Conservation (phyloP, 1,139 yeast genomes). For the Suhomyces panamericanus region DNA sequence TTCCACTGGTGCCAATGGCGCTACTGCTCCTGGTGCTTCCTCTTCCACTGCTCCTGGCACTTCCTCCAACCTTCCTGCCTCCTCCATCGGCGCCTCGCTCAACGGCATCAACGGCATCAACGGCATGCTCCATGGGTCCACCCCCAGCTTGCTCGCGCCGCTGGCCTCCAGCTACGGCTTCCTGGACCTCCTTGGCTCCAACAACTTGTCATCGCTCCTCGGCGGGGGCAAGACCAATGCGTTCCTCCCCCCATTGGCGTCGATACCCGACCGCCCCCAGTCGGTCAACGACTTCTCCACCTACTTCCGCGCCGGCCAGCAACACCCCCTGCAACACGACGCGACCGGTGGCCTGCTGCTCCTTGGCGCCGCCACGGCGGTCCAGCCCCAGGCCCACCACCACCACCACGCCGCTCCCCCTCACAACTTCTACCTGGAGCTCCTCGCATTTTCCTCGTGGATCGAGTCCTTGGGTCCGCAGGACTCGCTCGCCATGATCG, state of each 20-base stretch:
- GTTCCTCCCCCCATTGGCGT: constrained; percentile 23
- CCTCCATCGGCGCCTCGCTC: constrained; percentile 1
- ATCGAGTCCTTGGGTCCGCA: constrained; percentile 54
- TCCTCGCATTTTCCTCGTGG: constrained; percentile 61
- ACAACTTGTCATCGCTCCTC: neutral
- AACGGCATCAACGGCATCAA: constrained; percentile 1
- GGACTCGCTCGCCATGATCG: constrained; percentile 60
- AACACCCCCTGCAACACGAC: constrained; percentile 16
- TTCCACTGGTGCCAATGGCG: neutral
- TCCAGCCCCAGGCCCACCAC: neutral
- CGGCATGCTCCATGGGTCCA: constrained; percentile 6
- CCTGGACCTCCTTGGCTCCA: constrained; percentile 16
- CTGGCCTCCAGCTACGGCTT: constrained; percentile 25
- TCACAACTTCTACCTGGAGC: constrained; percentile 38
- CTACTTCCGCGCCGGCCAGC: constrained; percentile 19
- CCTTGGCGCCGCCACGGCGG: neutral
- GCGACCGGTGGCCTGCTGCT: constrained; percentile 14
- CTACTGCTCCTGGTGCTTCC: constrained; percentile 5
- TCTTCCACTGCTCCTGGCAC: constrained; percentile 1
- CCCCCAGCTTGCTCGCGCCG: constrained; percentile 25
- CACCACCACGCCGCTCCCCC: constrained; percentile 12
- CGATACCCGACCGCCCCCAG: constrained; percentile 45
- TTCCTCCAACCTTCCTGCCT: neutral
- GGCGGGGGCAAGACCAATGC: constrained; percentile 9
- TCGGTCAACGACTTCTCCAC: constrained; percentile 44